Base-by-base conservation (phyloP, 1,139 yeast species). In the Spencermartinsiella ligniputridi region DNA sequence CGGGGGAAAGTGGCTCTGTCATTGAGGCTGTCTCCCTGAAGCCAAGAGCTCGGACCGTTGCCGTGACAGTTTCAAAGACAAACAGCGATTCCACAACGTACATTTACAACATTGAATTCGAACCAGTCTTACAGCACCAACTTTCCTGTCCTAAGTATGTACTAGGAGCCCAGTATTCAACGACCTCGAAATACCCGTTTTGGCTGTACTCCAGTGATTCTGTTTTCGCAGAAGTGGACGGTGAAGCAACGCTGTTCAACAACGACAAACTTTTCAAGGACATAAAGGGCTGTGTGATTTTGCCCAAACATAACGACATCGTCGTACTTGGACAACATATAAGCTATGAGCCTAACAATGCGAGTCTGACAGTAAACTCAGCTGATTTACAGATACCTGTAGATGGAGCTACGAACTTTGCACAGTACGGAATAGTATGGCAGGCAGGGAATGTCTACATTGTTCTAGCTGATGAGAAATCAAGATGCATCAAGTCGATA, bases 401-500 rank as follows among this genome's bases (percentile, higher is more conserved):
- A 5, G 32, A 35, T 15, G 32, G 32, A 27, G 32, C 32, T 15
- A 27, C 32, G 5, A 27, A 11, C 8, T n/a, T 27, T 27, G 32
- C 6, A 9, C 32, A 6, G 5, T 27, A 27, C 15, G 15, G 12
- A 6, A 27, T 27, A 27, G 15, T n/a, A 27, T 27, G 32, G 32
- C 12, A 9, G 12, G 5, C 8, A 5, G 13, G 32, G 5, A 21
- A 17, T 20, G 11, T 42, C 15, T n/a, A 15, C 20, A n/a, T 39
- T 19, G 16, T 27, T 16, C 18, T 19, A 32, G 18, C 17, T 9
- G 27, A 27, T 27, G 29, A 35, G 38, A 41, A 25, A 29, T 44
- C 17, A 35, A 40, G 35, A 43, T 44, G 37, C 12, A 27, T 37
- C 15, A 37, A 18, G 17, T 38, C 41, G 11, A 44, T 49, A 6